Evolutionary conservation across 2,329 filamentous ascomycete genomes (phyloP), one percentile per base, ranked within the genome.

Genomic region (Colletotrichum higginsianum): DNA sequence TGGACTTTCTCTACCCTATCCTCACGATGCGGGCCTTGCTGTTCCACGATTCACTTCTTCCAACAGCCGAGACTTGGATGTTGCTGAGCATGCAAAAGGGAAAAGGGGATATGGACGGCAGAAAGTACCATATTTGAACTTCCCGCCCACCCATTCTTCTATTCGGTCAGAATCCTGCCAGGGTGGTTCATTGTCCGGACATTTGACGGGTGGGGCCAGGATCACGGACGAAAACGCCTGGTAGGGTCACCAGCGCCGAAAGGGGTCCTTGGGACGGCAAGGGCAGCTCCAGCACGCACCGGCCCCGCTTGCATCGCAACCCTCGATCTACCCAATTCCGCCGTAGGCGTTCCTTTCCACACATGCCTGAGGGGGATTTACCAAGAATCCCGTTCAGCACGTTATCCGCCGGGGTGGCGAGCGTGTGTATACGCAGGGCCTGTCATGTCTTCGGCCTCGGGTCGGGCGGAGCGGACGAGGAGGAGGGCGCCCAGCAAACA

Each of bases 251-350:
- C 38, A 46, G 21, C 44, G 53, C 66, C 66, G 66, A 68, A 16
- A n/a, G 30, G 40, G 16, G 7, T 38, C 61, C 66, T 44, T 50
- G 53, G 61, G 61, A 50, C 26, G 61, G 26, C 61, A 21, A 46
- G n/a, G 61, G 53, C 49, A 55, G 67, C 53, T 47, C 26, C 30
- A 60, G 46, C 53, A 66, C 50, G 66, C 60, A 58, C 52, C 52
- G 44, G 13, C 52, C 47, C 67, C 67, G 62, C 55, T 66, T 69
- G 23, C 67, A 66, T 38, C 56, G 61, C 55, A 66, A 69, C 67
- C 64, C 67, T 40, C 61, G 53, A 66, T 69, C 67, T 69, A 60
- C 9, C 35, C 35, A 38, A 11, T 69, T 68, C 61, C 66, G 46
- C 66, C 52, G 65, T 23, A 65, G 55, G 47, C 38, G 61, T 66